Percentiles rank a stretch among this genome's conserved stretches.
Conservation (phyloP, 176 grass and related monocot species). For the Dendrocalamus sinicus region DNA sequence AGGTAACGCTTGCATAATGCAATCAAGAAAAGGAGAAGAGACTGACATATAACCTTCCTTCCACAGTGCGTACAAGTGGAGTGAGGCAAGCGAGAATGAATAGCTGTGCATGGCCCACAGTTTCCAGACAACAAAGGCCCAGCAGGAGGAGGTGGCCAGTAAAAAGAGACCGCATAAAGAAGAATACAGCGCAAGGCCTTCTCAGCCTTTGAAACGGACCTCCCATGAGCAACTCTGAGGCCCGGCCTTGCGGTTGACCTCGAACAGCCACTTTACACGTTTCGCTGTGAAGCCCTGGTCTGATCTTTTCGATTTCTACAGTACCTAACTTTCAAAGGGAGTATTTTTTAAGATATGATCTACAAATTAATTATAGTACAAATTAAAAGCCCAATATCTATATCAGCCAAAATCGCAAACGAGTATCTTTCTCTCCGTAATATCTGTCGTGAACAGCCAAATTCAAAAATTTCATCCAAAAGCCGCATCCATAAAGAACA, state of each 20-base stretch:
- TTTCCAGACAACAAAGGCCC: constrained; percentile 11
- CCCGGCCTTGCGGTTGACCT: constrained; percentile 23
- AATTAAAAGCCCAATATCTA: too few species aligned
- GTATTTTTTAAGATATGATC: too few species aligned
- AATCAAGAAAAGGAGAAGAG: not conserved
- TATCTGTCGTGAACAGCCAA: too few species aligned
- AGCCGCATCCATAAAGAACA: too few species aligned
- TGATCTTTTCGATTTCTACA: too few species aligned
- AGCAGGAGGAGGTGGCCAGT: not conserved
- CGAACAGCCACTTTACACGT: not conserved
- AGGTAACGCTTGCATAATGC: not conserved
- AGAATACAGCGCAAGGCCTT: not conserved
- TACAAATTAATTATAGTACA: too few species aligned
- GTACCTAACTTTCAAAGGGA: too few species aligned
- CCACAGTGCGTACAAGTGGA: not conserved
- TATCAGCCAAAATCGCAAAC: too few species aligned
- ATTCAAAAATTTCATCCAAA: too few species aligned
- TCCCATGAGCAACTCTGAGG: constrained; percentile 12
- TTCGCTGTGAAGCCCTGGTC: too few species aligned
- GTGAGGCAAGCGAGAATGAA: not conserved
- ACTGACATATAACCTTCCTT: not conserved
- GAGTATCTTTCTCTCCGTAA: too few species aligned
- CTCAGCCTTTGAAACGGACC: constrained; percentile 15
- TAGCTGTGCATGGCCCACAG: constrained; percentile 37
- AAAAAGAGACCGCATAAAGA: constrained; percentile 12